These are phyloP conservation scores for Apophysomyces ossiformis DNA, from an alignment of 371 early-diverging fungal genomes.

Conservation along the genomic window DNA sequence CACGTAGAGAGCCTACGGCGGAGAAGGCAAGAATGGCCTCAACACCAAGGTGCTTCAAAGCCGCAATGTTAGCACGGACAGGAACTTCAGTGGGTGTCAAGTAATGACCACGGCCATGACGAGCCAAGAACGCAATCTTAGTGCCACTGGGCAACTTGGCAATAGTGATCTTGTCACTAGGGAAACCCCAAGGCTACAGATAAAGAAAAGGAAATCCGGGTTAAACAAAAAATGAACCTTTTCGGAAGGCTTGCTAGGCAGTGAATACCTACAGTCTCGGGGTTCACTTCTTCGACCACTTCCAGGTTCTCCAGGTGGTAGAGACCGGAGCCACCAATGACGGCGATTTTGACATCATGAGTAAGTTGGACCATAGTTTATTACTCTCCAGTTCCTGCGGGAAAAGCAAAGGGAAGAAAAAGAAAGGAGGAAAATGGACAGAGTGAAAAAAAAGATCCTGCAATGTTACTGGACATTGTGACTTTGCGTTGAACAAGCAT, in stretches of 20 bases:
- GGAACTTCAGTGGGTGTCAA: conserved; percentile 92
- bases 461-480: too few species aligned
- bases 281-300: conserved; percentile 82
- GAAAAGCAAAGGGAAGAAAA: too few species aligned
- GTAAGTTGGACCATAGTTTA: conserved; percentile 26
- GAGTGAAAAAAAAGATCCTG: too few species aligned
- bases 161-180: conserved; percentile 79
- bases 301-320: conserved; percentile 90
- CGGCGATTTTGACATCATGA: conserved; percentile 79
- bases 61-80: conserved; percentile 96
- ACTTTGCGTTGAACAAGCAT: too few species aligned
- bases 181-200: conserved; percentile 88
- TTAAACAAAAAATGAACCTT: not conserved
- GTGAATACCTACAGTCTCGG: conserved; percentile 70
- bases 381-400: too few species aligned
- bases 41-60: conserved; percentile 92
- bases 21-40: conserved; percentile 94
- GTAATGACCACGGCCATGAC: conserved; percentile 94
- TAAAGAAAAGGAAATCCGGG: not conserved
- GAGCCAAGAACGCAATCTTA: conserved; percentile 94
- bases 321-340: conserved; percentile 96
- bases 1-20: conserved; percentile 91
- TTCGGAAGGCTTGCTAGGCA: too few species aligned
- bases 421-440: too few species aligned
- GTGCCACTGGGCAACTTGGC: conserved; percentile 71